Percentiles rank a stretch among this genome's conserved stretches.
These are phyloP conservation scores for Lepidium didymum DNA, from an alignment of 345 rosid species.

Conservation along the genomic window DNA sequence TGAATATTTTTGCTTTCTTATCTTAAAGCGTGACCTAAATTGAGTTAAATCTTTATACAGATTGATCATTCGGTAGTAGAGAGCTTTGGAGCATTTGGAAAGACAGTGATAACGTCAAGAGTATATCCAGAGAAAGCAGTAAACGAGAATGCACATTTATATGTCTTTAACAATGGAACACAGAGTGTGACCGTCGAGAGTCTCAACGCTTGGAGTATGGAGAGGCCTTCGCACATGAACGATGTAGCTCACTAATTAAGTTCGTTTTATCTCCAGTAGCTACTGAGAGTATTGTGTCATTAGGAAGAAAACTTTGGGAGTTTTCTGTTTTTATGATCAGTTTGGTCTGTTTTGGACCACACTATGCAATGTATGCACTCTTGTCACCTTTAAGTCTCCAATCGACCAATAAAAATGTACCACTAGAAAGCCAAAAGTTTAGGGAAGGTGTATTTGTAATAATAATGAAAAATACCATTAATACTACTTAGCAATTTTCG, in stretches of 20 bases:
- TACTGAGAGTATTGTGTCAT: not conserved
- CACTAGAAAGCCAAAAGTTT: not conserved
- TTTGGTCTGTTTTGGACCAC: not conserved
- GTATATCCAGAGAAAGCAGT: constrained; percentile 69
- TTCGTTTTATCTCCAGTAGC: not conserved
- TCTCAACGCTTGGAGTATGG: constrained; percentile 78
- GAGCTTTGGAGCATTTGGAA: constrained; percentile 70
- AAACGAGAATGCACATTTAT: constrained; percentile 42
- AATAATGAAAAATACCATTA: too few species aligned
- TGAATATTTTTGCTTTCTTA: too few species aligned
- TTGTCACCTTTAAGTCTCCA: not conserved
- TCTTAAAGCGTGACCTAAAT: not conserved
- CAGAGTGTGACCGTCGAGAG: constrained; percentile 43
- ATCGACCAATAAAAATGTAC: not conserved
- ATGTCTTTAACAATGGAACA: constrained; percentile 68
- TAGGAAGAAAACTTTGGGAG: not conserved
- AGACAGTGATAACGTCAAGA: constrained; percentile 60
- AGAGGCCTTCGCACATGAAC: constrained; percentile 37
- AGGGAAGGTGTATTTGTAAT: not conserved
- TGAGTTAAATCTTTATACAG: constrained; percentile 8
- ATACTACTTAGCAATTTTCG: not conserved
- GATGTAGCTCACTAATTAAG: constrained; percentile 7
- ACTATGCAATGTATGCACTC: not conserved
- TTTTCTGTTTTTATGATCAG: not conserved
- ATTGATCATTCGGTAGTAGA: constrained; percentile 74